Percentiles rank a stretch among this genome's conserved stretches.
These are phyloP conservation scores for Lactarius sanguifluus DNA, from an alignment of 768 basidiomycete genomes.

Conservation along the genomic window DNA sequence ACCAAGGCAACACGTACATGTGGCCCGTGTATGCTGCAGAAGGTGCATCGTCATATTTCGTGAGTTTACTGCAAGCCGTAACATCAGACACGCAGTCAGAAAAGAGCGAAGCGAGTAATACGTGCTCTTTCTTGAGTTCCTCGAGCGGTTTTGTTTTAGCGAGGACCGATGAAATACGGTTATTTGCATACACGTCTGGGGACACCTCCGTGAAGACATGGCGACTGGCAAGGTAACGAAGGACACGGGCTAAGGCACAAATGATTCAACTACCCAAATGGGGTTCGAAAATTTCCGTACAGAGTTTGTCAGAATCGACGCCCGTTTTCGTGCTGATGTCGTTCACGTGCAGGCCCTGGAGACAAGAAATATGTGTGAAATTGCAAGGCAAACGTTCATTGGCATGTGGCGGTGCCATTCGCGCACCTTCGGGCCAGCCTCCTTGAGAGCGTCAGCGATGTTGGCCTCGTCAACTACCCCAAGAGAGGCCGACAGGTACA, in stretches of 20 bases:
- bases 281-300: slow-evolving; percentile 3
- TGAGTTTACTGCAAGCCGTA: slow-evolving; percentile 1
- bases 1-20: slow-evolving; percentile 18
- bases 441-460: slow-evolving; percentile 17
- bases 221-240: slow-evolving; percentile 42
- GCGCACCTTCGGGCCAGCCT: slow-evolving; percentile 16
- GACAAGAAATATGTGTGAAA: neutral
- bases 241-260: slow-evolving; percentile 36
- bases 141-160: slow-evolving; percentile 36
- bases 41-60: slow-evolving; percentile 27
- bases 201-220: slow-evolving; percentile 42
- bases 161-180: slow-evolving; percentile 39
- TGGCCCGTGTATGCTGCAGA: slow-evolving; percentile 30
- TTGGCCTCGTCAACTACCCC: slow-evolving; percentile 5
- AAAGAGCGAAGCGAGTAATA: neutral
- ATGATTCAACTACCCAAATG: neutral
- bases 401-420: neutral
- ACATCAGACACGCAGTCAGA: neutral
- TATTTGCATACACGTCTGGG: slow-evolving; percentile 43
- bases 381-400: no score
- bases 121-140: slow-evolving; percentile 19
- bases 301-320: slow-evolving; percentile 10
- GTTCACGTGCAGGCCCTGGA: slow-evolving; percentile 20
- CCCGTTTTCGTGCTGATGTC: slow-evolving; percentile 15
- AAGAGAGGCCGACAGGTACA: slow-evolving; percentile 15